Evolutionary conservation across 2,329 filamentous ascomycete species (phyloP), one percentile per base, ranked within the genome.

Genomic region (Aulographum hederae): DNA sequence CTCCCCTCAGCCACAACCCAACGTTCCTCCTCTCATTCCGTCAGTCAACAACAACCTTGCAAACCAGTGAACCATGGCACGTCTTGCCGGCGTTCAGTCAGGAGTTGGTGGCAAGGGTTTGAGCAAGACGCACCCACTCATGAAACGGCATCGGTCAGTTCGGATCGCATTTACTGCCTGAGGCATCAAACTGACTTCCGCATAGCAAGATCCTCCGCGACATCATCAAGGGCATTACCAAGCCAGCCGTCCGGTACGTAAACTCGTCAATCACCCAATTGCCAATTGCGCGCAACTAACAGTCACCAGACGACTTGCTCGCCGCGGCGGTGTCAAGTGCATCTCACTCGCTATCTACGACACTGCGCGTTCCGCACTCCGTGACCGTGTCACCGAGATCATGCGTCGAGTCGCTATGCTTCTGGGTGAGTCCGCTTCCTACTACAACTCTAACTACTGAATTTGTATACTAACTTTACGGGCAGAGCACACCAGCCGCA

Each of bases 251-350:
- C 10, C 33, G 46, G 50, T 52, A 40, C 31, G 47, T 8, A 31
- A 12, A 28, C 14, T 28, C 10, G 10, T 14, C 8, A 16, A 8
- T 12, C 8, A 8, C 10, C 31, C 8, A 31, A 10, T 6, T 6
- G 31, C 13, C 11, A 17, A 19, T 19, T 31, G 29, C 11, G 27
- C 21, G 37, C 38, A 13, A 42, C 38, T 31, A 46, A 45, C 35
- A 6, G 6, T 32, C 6, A 8, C 6, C 19, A 73, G 77, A 40
- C 73, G 78, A 26, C 53, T 86, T 0, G 79, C 79, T 1, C 68
- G 79, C 4, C 70, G 79, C 5, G 79, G 78, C 2, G 79, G 79
- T 0, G 73, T 86, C 1, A 84, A 84, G 46, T 61, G 78, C 0
- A 81, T 85, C 6, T 74, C 72, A 0, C 64, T 46, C 0, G 39